Evolutionary conservation across 2,329 filamentous ascomycete genomes (phyloP), one percentile per base, ranked within the genome.

Genomic region (Beauveria scarabaeidicola): DNA sequence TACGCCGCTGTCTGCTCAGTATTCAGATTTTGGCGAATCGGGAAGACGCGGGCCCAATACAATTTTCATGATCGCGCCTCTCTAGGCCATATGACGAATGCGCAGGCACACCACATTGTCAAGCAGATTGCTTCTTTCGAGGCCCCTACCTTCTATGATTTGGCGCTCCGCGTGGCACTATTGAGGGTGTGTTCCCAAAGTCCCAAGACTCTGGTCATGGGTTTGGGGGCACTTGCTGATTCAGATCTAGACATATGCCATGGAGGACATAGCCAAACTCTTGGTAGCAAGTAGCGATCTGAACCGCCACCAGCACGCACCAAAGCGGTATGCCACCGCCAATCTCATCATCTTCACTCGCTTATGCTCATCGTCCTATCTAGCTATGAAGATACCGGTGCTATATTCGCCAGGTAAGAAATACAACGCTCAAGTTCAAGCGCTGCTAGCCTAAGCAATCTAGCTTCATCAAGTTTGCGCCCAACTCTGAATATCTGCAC

Each of bases 51-150:
- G n/a, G 64, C 66, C 46, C 65, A 65, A 32, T 68, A 70, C 62
- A 64, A 66, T 21, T 76, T 69, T 60, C 62, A 68, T 5, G 67
- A 73, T 61, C 73, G 74, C 13, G 63, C 63, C 9, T 75, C 75
- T 5, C 58, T 77, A 9, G 66, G 69, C 10, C 62, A 64, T 54
- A 78, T 78, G 76, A 77, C 73, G 17, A 71, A 73, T 46, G 62
- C 71, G 61, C 74, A 81, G 54, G 77, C 80, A 6, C 75, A 77
- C 60, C 69, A 72, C 58, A 76, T 81, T 61, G 66, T 78, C 17
- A 69, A 71, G 61, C 67, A 68, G 38, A 61, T 74, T 7, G 61
- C 66, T 5, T 59, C 66, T 17, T 62, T 64, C 1, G 75, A 78
- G 58, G 77, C 76, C 40, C 75, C 76, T 0, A 65, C 70, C 10